Conservation (phyloP, 2,329 filamentous ascomycete genomes). For the Colletotrichum sp. region DNA sequence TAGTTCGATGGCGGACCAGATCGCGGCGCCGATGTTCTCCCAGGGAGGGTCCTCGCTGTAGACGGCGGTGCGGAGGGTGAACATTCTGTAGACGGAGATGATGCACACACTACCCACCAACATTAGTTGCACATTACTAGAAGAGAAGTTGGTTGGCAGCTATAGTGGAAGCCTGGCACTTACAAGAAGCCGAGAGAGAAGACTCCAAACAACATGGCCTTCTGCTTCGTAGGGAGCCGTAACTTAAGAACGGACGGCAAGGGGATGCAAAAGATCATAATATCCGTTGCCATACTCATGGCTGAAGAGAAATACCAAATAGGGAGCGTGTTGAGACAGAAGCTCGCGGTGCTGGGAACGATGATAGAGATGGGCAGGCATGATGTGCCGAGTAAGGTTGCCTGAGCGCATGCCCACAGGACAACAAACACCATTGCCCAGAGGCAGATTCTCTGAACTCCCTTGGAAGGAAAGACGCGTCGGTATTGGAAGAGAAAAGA, state of each 20-base stretch:
- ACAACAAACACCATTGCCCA: slow-evolving; percentile 29
- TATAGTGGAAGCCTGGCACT: neutral
- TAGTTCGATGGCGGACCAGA: slow-evolving; percentile 36
- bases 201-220: slow-evolving; percentile 30
- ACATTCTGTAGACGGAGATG: slow-evolving; percentile 36
- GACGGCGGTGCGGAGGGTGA: slow-evolving; percentile 32
- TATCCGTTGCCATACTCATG: slow-evolving; percentile 30
- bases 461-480: slow-evolving; percentile 30
- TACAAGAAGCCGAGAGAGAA: slow-evolving; percentile 37
- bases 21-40: slow-evolving; percentile 33
- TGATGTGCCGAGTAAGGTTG: slow-evolving; percentile 28
- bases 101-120: slow-evolving; percentile 30
- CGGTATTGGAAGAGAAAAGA: slow-evolving; percentile 37
- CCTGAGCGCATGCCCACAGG: slow-evolving; percentile 30
- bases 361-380: slow-evolving; percentile 31
- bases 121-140: neutral
- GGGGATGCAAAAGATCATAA: slow-evolving; percentile 32
- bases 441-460: slow-evolving; percentile 29
- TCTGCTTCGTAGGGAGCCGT: slow-evolving; percentile 28
- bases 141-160: neutral
- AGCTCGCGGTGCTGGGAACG: slow-evolving; percentile 26
- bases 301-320: slow-evolving; percentile 36
- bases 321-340: slow-evolving; percentile 32
- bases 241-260: slow-evolving; percentile 29
- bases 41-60: slow-evolving; percentile 32